These are phyloP conservation scores for Aspergillus uvarum DNA, from an alignment of 2,329 filamentous ascomycete genomes.

Conservation along the genomic window DNA sequence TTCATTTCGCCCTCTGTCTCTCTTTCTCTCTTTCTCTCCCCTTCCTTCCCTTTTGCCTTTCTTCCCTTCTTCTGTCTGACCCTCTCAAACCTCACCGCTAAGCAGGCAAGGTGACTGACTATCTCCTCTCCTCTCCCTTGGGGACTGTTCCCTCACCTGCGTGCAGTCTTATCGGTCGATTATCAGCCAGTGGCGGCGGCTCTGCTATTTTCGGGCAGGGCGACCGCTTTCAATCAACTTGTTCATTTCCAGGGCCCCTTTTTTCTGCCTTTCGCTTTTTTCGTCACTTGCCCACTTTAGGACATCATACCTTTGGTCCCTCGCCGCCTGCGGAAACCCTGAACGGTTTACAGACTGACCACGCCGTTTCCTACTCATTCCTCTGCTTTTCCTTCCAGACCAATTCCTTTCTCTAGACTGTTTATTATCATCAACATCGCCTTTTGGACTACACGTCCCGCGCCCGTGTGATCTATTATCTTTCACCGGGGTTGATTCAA, in stretches of 20 bases:
- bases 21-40: not conserved
- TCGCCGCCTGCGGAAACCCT: not conserved
- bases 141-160: not conserved
- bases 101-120: no score
- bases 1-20: not conserved
- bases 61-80: not conserved
- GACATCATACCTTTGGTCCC: constrained; percentile 2
- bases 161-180: not conserved
- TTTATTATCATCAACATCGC: not conserved
- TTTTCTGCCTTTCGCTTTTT: constrained; percentile 4
- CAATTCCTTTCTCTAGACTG: not conserved
- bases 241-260: not conserved
- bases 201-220: not conserved
- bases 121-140: no score
- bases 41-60: not conserved
- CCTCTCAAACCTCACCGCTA: not conserved
- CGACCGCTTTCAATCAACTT: not conserved
- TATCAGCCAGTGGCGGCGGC: not conserved
- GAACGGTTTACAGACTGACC: not conserved
- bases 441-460: not conserved
- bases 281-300: not conserved
- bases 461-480: not conserved
- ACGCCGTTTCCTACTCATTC: not conserved
- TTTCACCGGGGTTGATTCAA: not conserved
- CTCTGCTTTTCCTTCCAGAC: not conserved